A percentile compares a stretch with the other conserved stretches of the same genome.
phyloP scores from a whole-genome alignment of 2,329 filamentous ascomycete species.

The Hypoxylon sp. region DNA sequence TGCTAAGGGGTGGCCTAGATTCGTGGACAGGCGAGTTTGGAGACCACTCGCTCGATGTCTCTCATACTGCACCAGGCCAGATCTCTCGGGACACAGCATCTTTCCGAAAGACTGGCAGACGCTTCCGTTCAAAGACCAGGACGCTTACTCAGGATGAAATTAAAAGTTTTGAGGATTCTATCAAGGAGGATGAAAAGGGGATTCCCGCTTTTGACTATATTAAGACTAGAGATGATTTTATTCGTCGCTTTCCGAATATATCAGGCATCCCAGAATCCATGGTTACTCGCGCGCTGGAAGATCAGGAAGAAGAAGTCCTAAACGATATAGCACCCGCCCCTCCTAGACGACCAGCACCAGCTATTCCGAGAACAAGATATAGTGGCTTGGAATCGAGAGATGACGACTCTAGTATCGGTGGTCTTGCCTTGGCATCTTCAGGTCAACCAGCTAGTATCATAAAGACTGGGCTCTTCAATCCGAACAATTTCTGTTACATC shows the following conservation, averaged over 20 bases:
- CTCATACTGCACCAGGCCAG: constrained; percentile 38
- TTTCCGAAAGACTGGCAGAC: constrained; percentile 38
- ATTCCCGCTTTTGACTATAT: constrained; percentile 60
- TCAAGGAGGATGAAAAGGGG: constrained; percentile 69
- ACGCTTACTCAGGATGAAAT: constrained; percentile 84
- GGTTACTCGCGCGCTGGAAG: constrained; percentile 50
- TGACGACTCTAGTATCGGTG: constrained; percentile 49
- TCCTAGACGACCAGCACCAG: constrained; percentile 72
- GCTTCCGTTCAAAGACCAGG: constrained; percentile 61
- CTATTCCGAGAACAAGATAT: constrained; percentile 76
- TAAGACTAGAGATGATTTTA: constrained; percentile 82
- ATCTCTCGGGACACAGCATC: constrained; percentile 19
- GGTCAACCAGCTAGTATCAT: constrained; percentile 9
- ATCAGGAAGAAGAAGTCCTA: constrained; percentile 50
- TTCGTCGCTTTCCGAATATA: constrained; percentile 80
- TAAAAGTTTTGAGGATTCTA: constrained; percentile 78
- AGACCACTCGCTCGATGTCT: constrained; percentile 64
- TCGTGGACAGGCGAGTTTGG: constrained; percentile 90
- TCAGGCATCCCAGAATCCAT: constrained; percentile 69
- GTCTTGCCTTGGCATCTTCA: constrained; percentile 53
- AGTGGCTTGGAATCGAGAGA: constrained; percentile 68
- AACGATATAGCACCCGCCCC: constrained; percentile 60
- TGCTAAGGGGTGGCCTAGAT: constrained; percentile 83
- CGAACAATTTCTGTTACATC: constrained; percentile 86
- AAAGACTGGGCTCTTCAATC: constrained; percentile 79